phyloP scores from a whole-genome alignment of 257 asterid genomes.

The Petunia secreta region DNA sequence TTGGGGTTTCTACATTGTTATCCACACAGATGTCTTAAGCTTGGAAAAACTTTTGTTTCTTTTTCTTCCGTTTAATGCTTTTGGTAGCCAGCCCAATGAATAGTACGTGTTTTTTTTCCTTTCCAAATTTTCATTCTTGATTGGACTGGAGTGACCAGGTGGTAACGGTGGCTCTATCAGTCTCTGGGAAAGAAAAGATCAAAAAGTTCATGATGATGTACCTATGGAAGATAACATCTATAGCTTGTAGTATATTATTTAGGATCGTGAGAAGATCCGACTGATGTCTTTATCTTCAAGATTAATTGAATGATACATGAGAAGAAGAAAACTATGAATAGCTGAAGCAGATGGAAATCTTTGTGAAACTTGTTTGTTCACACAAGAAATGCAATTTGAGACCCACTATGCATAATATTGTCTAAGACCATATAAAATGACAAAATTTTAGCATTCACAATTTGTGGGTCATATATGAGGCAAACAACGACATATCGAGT shows the following conservation, averaged over 20 bases:
- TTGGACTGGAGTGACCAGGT: background rate
- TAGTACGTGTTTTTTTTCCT: background rate
- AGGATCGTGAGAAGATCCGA: background rate
- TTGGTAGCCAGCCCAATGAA: background rate
- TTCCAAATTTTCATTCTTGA: background rate
- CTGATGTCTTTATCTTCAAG: background rate
- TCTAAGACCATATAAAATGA: too few relatives aligned
- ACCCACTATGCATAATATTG: too few relatives aligned
- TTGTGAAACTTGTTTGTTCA: too few relatives aligned
- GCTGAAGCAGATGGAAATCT: background rate
- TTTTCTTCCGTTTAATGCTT: too few relatives aligned
- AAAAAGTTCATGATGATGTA: background rate
- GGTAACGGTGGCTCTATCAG: background rate
- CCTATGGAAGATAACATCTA: background rate
- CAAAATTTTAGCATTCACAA: too few relatives aligned
- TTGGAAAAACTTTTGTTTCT: too few relatives aligned
- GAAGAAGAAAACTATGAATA: background rate
- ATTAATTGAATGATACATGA: background rate
- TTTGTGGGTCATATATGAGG: too few relatives aligned
- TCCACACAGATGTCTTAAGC: too few relatives aligned
- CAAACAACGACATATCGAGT: too few relatives aligned
- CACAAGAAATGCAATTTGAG: too few relatives aligned
- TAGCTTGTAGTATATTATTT: background rate
- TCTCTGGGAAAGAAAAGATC: background rate
- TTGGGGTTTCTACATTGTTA: background rate